These are phyloP conservation scores for Fusarium cyanostomum DNA, from an alignment of 2,329 filamentous ascomycete genomes.

Conservation along the genomic window DNA sequence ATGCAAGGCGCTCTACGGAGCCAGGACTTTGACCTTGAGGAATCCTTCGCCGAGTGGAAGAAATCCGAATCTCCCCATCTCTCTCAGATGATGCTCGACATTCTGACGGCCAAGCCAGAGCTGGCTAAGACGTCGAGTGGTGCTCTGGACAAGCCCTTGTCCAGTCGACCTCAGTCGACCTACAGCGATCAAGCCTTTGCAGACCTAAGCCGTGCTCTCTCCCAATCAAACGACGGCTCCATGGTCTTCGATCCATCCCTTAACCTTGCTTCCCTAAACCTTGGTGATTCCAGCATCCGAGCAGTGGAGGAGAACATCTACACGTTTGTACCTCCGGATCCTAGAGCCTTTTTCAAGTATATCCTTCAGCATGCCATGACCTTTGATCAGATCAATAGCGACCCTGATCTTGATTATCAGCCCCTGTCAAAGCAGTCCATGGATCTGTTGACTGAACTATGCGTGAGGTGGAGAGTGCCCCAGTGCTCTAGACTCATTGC, in stretches of 20 bases:
- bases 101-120: slow-evolving; percentile 86
- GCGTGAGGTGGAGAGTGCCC: slow-evolving; percentile 88
- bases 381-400: slow-evolving; percentile 67
- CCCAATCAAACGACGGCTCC: slow-evolving; percentile 54
- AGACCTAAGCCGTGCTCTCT: slow-evolving; percentile 62
- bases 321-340: slow-evolving; percentile 88
- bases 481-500: slow-evolving; percentile 81
- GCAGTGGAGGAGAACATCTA: slow-evolving; percentile 74
- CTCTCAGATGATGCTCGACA: slow-evolving; percentile 92
- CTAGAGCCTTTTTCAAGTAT: slow-evolving; percentile 83
- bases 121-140: slow-evolving; percentile 79
- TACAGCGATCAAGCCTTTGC: slow-evolving; percentile 63
- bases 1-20: slow-evolving; percentile 79
- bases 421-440: slow-evolving; percentile 80
- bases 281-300: slow-evolving; percentile 64
- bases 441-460: slow-evolving; percentile 86
- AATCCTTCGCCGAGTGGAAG: slow-evolving; percentile 90
- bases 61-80: slow-evolving; percentile 87
- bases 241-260: slow-evolving; percentile 72
- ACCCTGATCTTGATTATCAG: slow-evolving; percentile 58
- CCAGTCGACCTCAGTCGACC: slow-evolving; percentile 57
- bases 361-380: slow-evolving; percentile 81
- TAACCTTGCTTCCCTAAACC: slow-evolving; percentile 71
- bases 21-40: slow-evolving; percentile 90
- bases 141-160: slow-evolving; percentile 66